Conservation (phyloP, 768 basidiomycete species). For the Scleroderma bovista region DNA sequence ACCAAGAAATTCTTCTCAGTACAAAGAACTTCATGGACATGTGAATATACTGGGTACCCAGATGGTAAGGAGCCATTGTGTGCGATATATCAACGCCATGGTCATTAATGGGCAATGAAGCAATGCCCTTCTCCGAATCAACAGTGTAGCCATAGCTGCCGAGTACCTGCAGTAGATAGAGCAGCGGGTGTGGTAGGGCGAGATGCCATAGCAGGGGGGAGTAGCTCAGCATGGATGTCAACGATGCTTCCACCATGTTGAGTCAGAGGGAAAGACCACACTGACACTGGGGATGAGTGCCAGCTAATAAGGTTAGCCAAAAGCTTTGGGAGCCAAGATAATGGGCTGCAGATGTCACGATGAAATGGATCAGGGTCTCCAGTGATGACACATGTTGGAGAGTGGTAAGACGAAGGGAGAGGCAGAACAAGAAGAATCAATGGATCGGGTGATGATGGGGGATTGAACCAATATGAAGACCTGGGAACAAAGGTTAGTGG, state of each 20-base stretch:
- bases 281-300: conserved; percentile 50
- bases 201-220: conserved; percentile 34
- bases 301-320: conserved; percentile 64
- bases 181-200: conserved; percentile 46
- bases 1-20: conserved; percentile 1
- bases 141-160: conserved; percentile 65
- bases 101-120: conserved; percentile 38
- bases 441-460: conserved; percentile 38
- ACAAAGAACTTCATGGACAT: not conserved
- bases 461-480: conserved; percentile 60
- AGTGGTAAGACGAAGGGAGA: conserved; percentile 55
- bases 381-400: conserved; percentile 36
- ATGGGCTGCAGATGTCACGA: conserved; percentile 42
- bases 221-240: conserved; percentile 39
- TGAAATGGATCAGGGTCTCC: conserved; percentile 62
- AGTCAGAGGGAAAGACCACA: no score
- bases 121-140: conserved; percentile 51
- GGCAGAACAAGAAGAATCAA: conserved; percentile 50
- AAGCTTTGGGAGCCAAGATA: conserved; percentile 65
- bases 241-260: conserved; percentile 34
- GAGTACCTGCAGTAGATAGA: conserved; percentile 54
- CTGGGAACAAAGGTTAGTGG: conserved; percentile 35
- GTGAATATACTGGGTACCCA: conserved; percentile 60
- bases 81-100: conserved; percentile 45
- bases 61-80: conserved; percentile 63